Evolutionary conservation across 345 rosid species (phyloP).

Genomic region (Eucalyptus regnans): DNA sequence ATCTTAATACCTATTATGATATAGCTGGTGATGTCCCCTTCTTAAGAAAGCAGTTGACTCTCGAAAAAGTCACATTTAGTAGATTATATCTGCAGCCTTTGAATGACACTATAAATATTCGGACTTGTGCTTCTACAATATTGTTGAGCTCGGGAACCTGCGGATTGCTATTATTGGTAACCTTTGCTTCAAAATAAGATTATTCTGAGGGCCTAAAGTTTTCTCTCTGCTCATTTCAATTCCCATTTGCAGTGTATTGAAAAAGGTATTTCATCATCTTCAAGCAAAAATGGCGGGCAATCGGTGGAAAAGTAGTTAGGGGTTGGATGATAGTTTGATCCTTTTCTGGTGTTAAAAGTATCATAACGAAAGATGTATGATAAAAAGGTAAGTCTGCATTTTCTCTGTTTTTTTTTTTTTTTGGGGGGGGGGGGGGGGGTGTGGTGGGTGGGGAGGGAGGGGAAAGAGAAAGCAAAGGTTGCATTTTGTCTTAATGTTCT

Average conservation of each 20-base stretch:
- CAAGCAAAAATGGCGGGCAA: conserved; percentile 7
- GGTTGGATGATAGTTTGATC: neutral
- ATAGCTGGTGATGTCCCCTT: neutral
- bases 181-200: neutral
- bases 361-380: neutral
- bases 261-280: conserved; percentile 50
- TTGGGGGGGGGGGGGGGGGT: rapidly evolving
- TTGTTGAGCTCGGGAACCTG: neutral
- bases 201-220: neutral
- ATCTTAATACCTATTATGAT: neutral
- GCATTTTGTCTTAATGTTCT: neutral
- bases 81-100: neutral
- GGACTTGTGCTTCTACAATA: neutral
- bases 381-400: neutral
- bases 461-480: neutral
- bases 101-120: neutral
- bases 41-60: neutral
- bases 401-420: neutral
- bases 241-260: conserved; percentile 60
- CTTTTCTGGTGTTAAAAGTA: neutral
- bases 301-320: neutral
- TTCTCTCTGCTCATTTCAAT: neutral
- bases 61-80: neutral
- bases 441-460: no score
- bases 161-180: neutral